Evolutionary conservation across 495 filamentous ascomycete species (phyloP).

Genomic region (Tuber microsphaerosporum): DNA sequence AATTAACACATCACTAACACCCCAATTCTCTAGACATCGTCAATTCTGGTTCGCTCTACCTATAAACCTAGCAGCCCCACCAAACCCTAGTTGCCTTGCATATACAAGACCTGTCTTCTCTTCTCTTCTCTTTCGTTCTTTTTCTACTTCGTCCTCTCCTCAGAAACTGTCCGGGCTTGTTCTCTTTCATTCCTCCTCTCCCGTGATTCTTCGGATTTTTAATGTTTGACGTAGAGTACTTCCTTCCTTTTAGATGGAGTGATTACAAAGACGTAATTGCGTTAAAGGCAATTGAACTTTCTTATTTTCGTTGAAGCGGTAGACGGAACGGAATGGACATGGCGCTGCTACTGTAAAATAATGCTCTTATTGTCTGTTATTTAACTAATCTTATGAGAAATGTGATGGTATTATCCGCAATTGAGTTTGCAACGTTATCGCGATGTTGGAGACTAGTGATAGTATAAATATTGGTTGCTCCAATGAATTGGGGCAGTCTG

Average conservation of each 20-base stretch:
- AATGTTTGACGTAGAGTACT: not conserved
- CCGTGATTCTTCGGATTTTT: not conserved
- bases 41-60: constrained; percentile 38
- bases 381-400: not conserved
- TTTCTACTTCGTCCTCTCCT: not conserved
- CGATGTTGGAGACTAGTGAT: not conserved
- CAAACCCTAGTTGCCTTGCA: not conserved
- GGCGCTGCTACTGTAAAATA: not conserved
- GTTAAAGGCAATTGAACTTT: not conserved
- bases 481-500: not conserved
- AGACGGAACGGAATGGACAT: not conserved
- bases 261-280: not conserved
- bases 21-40: constrained; percentile 34
- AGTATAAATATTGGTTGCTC: not conserved
- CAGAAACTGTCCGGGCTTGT: not conserved
- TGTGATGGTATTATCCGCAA: not conserved
- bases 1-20: not conserved
- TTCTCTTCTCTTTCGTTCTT: not conserved
- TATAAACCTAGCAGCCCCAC: constrained; percentile 21
- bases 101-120: not conserved
- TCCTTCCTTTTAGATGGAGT: not conserved
- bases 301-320: not conserved
- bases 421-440: not conserved
- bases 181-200: not conserved
- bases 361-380: not conserved